Evolutionary conservation across 768 basidiomycete species (phyloP).

Genomic region (Lactifluus hygrophoroides): DNA sequence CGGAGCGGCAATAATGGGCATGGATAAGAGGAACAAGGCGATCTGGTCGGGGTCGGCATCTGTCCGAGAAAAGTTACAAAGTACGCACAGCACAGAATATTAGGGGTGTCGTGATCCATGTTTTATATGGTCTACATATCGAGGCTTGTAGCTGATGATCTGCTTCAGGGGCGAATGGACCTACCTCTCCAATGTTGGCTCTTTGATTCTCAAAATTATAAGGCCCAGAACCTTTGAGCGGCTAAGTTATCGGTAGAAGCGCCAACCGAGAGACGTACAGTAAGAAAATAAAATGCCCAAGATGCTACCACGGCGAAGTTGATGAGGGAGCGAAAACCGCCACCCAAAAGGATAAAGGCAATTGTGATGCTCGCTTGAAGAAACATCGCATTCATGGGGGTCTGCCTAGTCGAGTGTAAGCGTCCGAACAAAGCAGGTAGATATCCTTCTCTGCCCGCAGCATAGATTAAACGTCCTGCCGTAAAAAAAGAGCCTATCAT

Average conservation of each 20-base stretch:
- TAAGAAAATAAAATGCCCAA: conserved; percentile 84
- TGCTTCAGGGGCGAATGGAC: conserved; percentile 6
- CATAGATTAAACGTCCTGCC: conserved; percentile 77
- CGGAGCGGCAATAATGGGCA: conserved; percentile 93
- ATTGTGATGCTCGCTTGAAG: conserved; percentile 71
- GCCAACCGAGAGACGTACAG: conserved; percentile 37
- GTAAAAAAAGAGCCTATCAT: conserved; percentile 59
- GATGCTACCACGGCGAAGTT: conserved; percentile 85
- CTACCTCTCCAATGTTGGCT: conserved; percentile 79
- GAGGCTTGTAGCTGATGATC: background rate
- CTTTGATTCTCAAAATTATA: conserved; percentile 80
- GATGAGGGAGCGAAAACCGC: conserved; percentile 80
- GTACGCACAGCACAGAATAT: conserved; percentile 73
- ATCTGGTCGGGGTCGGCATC: conserved; percentile 39
- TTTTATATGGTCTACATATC: conserved; percentile 73
- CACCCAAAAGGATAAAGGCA: conserved; percentile 74
- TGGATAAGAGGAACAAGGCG: conserved; percentile 81
- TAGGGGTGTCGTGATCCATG: conserved; percentile 86
- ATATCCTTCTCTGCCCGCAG: conserved; percentile 81
- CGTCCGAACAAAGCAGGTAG: conserved; percentile 78
- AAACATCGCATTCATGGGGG: conserved; percentile 82
- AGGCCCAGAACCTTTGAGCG: conserved; percentile 68
- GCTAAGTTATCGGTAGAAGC: background rate
- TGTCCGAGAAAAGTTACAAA: background rate
- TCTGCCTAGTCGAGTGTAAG: conserved; percentile 64